A percentile compares a stretch with the other conserved stretches of the same genome.
phyloP scores from a whole-genome alignment of 140 eudicot genomes.

The Cichorium intybus region DNA sequence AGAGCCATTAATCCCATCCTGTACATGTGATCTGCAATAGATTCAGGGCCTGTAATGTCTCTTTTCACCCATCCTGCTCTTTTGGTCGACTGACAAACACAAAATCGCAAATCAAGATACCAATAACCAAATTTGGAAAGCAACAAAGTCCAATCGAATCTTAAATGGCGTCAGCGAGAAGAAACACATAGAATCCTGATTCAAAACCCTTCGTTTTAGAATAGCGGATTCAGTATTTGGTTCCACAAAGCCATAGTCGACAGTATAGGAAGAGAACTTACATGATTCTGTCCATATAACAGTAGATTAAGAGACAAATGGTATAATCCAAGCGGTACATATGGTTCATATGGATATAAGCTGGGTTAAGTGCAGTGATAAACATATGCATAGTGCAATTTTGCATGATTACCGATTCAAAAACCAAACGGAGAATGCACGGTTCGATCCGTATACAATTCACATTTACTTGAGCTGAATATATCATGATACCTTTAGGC shows the following conservation, averaged over 20 bases:
- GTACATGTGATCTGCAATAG: constrained; percentile 96
- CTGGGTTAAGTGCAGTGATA: neutral
- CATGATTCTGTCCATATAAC: neutral
- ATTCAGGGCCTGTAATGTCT: constrained; percentile 73
- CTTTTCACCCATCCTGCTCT: constrained; percentile 94
- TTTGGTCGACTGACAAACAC: constrained; percentile 66
- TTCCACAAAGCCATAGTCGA: neutral
- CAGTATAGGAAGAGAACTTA: neutral
- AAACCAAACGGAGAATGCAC: neutral
- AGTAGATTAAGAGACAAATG: neutral
- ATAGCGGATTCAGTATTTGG: neutral
- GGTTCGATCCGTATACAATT: neutral
- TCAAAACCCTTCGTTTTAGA: neutral
- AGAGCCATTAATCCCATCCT: constrained; percentile 97
- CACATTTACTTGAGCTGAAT: neutral
- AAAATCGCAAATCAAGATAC: constrained; percentile 6
- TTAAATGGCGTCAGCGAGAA: too few species aligned
- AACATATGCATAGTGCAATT: constrained; percentile 1
- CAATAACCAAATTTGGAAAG: constrained; percentile 8
- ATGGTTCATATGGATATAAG: neutral
- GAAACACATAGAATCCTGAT: too few species aligned
- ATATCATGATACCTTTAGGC: constrained; percentile 57
- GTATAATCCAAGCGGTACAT: neutral
- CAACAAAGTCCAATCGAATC: too few species aligned
- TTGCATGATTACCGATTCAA: neutral